A percentile compares a stretch with the other conserved stretches of the same genome.
These are phyloP conservation scores for Paecilomyces niveus DNA, from an alignment of 2,329 filamentous ascomycete species.

Conservation along the genomic window DNA sequence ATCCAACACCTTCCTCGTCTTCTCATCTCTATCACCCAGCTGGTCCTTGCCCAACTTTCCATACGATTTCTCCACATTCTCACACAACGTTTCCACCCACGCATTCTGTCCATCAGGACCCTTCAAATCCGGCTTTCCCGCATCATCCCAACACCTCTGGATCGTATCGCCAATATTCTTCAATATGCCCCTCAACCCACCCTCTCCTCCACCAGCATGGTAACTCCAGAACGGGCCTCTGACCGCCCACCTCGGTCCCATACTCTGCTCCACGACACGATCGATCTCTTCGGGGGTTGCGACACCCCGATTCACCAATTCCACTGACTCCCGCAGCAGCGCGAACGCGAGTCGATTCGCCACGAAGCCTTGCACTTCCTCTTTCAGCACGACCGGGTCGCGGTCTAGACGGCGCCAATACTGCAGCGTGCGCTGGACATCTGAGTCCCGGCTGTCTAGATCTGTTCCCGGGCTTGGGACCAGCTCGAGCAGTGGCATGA, in stretches of 20 bases:
- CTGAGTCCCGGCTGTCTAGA: constrained; percentile 12
- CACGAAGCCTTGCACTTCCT: constrained; percentile 51
- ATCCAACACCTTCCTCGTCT: constrained; percentile 6
- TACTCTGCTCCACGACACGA: constrained; percentile 43
- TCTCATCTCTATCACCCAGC: constrained; percentile 8
- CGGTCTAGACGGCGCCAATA: constrained; percentile 41
- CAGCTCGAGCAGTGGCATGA: constrained; percentile 55
- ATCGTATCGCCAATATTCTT: constrained; percentile 51
- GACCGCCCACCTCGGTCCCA: constrained; percentile 50
- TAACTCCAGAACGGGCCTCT: constrained; percentile 54
- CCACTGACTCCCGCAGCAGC: constrained; percentile 48
- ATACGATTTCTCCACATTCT: constrained; percentile 8
- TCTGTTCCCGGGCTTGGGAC: constrained; percentile 44
- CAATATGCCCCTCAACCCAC: constrained; percentile 47
- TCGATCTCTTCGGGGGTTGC: constrained; percentile 48
- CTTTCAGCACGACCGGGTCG: constrained; percentile 44
- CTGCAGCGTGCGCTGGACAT: constrained; percentile 32
- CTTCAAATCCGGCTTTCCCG: constrained; percentile 28
- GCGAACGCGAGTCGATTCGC: constrained; percentile 53
- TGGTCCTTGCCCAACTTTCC: constrained; percentile 5
- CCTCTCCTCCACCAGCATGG: constrained; percentile 50
- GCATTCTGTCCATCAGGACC: constrained; percentile 28
- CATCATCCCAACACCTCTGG: constrained; percentile 47
- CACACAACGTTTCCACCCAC: constrained; percentile 2
- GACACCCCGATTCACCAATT: constrained; percentile 48